Evolutionary conservation across 2,329 filamentous ascomycete genomes (phyloP).

Genomic region (Beauveria bassiana): DNA sequence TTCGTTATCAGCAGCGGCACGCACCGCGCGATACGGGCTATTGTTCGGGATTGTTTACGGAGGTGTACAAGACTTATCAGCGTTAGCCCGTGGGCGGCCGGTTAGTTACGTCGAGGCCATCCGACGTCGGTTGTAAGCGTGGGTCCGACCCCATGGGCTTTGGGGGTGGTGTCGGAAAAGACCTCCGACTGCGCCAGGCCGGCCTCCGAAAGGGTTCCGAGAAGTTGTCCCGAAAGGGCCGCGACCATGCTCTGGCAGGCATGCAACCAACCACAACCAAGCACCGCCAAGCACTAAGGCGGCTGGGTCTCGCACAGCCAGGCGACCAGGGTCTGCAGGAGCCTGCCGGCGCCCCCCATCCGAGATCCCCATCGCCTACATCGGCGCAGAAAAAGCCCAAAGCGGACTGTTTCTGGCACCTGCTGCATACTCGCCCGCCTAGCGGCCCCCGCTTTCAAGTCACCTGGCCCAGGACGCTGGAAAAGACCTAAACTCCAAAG

Average conservation of each 20-base stretch:
- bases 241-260: background rate
- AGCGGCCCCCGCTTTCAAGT: conserved; percentile 1
- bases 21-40: conserved; percentile 73
- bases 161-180: background rate
- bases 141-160: background rate
- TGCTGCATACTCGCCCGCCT: conserved; percentile 1
- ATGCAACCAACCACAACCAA: background rate
- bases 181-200: background rate
- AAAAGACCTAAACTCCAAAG: conserved; percentile 10
- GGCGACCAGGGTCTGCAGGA: background rate
- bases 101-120: conserved; percentile 69
- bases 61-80: conserved; percentile 67
- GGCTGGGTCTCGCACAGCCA: background rate
- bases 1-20: conserved; percentile 65
- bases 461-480: conserved; percentile 7
- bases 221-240: background rate
- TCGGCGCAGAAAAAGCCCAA: conserved; percentile 8
- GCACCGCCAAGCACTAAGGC: background rate
- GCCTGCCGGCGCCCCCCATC: background rate
- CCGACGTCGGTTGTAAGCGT: conserved; percentile 32
- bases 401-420: conserved; percentile 4
- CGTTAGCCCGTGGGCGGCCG: conserved; percentile 59
- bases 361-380: conserved; percentile 12
- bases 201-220: background rate
- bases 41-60: conserved; percentile 75